Conservation (phyloP, 805 yeast genomes). For the Zygoascus ofunaensis region DNA sequence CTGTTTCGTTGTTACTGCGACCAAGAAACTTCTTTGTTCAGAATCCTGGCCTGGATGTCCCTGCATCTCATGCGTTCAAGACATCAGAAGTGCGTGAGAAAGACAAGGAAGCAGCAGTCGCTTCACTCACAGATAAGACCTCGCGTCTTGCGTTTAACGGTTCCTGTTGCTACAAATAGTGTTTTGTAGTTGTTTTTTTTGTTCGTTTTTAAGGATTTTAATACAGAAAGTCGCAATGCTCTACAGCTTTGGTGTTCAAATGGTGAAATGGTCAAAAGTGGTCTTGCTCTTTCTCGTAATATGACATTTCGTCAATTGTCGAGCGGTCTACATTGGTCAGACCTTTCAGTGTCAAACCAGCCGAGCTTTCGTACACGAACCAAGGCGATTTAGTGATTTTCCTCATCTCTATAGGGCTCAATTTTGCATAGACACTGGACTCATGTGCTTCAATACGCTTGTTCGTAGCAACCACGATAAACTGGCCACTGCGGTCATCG, state of each 20-base stretch:
- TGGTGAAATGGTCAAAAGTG: no score
- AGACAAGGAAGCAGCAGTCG: slow-evolving; percentile 29
- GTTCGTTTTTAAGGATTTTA: no score
- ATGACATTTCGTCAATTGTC: slow-evolving; percentile 4
- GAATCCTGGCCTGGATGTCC: slow-evolving; percentile 69
- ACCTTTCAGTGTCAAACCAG: background rate
- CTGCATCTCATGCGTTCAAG: slow-evolving; percentile 49
- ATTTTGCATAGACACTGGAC: background rate
- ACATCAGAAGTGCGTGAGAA: slow-evolving; percentile 36
- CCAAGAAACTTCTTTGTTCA: slow-evolving; percentile 73
- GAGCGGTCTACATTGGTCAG: slow-evolving; percentile 3
- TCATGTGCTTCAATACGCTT: background rate
- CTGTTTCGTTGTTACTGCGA: slow-evolving; percentile 61
- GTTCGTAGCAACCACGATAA: background rate
- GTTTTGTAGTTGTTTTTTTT: no score
- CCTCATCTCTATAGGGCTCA: no score
- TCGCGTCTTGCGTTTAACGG: slow-evolving; percentile 50
- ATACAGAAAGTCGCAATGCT: no score
- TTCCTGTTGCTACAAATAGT: no score
- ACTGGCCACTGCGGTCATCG: background rate
- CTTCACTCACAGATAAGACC: slow-evolving; percentile 37
- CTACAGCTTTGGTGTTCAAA: no score
- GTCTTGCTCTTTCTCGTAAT: slow-evolving; percentile 1
- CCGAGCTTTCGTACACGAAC: slow-evolving; percentile 5
- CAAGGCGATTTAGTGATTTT: slow-evolving; percentile 4